Base-by-base conservation (phyloP, 1,284 basidiomycete species). In the Lentinula novae-zelandiae region DNA sequence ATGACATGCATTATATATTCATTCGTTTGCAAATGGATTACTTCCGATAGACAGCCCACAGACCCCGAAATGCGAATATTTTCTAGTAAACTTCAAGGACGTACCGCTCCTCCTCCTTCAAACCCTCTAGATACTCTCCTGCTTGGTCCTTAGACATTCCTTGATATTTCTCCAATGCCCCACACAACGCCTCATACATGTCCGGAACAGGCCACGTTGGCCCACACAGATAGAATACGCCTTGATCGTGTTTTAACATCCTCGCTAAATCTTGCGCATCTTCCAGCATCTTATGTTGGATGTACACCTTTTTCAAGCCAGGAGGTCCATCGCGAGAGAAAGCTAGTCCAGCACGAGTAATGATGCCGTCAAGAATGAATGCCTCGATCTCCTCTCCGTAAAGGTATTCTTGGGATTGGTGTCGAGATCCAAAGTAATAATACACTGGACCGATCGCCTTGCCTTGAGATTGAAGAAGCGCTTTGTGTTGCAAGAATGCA, bases 181-280 rank as follows among this genome's bases (percentile, higher is more conserved):
- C 84, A 17, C 96, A 88, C 54, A 99, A 81, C 1, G 96, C 93
- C 75, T 96, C 92, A 70, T 92, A 96, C 13, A 99, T 93, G 70
- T 99, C 97, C 5, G 96, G 95, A 15, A 98, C 96, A 31, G 96
- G 96, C 96, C 96, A 98, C 31, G 96, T 98, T 42, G 96, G 96
- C 40, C 97, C 97, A 75, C 97, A 98, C 56, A 99, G 82, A 75
- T 96, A 98, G 78, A 99, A 99, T 69, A 90, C 93, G 22, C 92
- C 95, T 36, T 86, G 76, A 60, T 86, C 79, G 46, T 84, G 78
- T 64, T 83, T 78, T 60, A 98, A 77, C 83, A 93, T 86, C 66
- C 84, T 75, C 58, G 87, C 89, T 40, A 99, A 83, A 57, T 82
- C 77, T 68, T 86, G 82, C 48, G 90, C 90, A 73, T 99, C 94